A percentile compares a stretch with the other conserved stretches of the same genome.
These are phyloP conservation scores for Dactylellina cionopaga DNA, from an alignment of 2,329 filamentous ascomycete species.

Conservation along the genomic window DNA sequence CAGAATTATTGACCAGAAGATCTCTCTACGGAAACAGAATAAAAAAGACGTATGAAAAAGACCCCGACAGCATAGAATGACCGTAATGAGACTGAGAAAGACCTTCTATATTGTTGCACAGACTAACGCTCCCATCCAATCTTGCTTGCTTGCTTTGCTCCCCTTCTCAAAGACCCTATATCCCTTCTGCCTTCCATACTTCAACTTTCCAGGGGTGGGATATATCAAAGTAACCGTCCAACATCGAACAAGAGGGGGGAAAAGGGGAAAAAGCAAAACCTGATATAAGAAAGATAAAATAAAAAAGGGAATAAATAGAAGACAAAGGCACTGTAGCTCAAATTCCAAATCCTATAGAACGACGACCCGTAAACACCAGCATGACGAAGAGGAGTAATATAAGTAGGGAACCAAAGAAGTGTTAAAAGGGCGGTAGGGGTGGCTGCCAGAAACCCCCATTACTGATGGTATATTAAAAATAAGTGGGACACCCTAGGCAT, in stretches of 20 bases:
- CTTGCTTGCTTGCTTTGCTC: no score
- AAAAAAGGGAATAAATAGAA: constrained; percentile 9
- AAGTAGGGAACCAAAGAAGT: constrained; percentile 17
- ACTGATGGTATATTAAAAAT: constrained; percentile 42
- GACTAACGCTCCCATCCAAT: no score
- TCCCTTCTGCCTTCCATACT: no score
- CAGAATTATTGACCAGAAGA: no score
- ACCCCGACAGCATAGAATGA: no score
- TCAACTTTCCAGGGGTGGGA: no score
- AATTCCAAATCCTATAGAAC: constrained; percentile 53
- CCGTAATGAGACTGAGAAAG: no score
- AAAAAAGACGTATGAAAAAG: no score
- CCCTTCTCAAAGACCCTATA: no score
- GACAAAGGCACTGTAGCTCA: constrained; percentile 35
- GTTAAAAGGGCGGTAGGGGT: not conserved
- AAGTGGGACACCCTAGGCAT: constrained; percentile 36
- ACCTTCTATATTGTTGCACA: no score
- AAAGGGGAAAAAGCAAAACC: constrained; percentile 24
- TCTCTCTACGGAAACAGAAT: no score
- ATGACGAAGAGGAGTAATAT: constrained; percentile 42
- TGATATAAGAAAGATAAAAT: constrained; percentile 32
- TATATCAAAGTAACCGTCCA: no score
- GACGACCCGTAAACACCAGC: constrained; percentile 51
- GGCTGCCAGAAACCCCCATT: constrained; percentile 6
- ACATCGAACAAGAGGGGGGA: not conserved